Base-by-base conservation (phyloP, 179 eudicot genomes). In the Corrigiola litoralis region DNA sequence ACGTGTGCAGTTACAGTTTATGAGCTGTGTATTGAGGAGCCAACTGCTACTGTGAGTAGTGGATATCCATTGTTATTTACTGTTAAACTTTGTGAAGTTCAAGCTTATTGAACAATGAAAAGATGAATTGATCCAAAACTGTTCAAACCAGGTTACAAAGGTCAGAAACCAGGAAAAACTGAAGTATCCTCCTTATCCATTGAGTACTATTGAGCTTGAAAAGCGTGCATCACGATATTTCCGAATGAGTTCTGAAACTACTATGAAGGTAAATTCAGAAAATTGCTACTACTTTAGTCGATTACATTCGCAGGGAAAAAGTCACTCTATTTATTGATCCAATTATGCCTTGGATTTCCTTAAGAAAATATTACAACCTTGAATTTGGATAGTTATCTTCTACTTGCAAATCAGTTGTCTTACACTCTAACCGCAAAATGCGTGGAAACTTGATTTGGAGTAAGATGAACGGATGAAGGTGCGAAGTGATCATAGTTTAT, bases 191-290 rank as follows among this genome's bases (percentile, higher is more conserved):
- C 99, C 99, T 57, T 73, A 80, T 79, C 99, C 99, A 38, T 69
- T 94, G 68, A 88, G 87, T 77, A 94, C 99, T 23, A 82, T 94
- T 74, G 97, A 94, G 92, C 99, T 94, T 68, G 99, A 94, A 73
- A 94, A 86, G 58, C 97, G 99, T 50, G 97, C 99, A 54, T 90
- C 99, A 4, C 94, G 99, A 20, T 86, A 90, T 79, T 90, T 87
- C 68, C 75, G 95, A 54, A 90, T 94, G 94, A 85, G 97, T 77
- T 87, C 97, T 31, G 90, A 85, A 57, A 84, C 75, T 29, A 90
- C 97, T 58, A 94, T 94, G 97, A 88, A 90, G 94, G 97, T 89
- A 51, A 67, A 44, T 46, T 42, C 54, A 24, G 59, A 58, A 36
- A 27, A 17, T 32, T 28, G 47, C 53, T 68, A 62, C 53, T 70